Evolutionary conservation across 495 filamentous ascomycete genomes (phyloP), one percentile per base, ranked within the genome.

Genomic region (Talaromyces adpressus): DNA sequence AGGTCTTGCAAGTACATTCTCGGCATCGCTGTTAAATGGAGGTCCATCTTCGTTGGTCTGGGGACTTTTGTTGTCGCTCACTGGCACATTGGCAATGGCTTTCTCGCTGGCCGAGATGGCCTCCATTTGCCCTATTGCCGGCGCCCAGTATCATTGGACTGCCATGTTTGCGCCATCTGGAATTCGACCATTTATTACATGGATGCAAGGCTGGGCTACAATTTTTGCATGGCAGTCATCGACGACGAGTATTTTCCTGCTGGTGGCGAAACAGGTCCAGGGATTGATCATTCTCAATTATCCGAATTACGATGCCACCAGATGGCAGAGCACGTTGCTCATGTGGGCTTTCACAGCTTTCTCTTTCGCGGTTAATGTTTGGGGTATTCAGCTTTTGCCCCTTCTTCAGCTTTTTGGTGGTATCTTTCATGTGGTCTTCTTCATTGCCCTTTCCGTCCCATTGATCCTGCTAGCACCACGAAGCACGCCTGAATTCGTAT

Each of bases 241-340:
- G 20, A 39, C 71, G 16, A 67, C 77, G 1, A 72, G 69, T 27
- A 70, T 71, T 27, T 71, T 73, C 36, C 76, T 72, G 57, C 60
- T 81, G 3, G 58, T 72, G 0, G 77, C 69, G 9, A 76, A 67
- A 6, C 68, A 78, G 63, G 77, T 82, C 36, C 75, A 81, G 62
- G 74, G 72, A 34, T 72, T 82, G 32, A 65, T 79, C 6, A 64
- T 79, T 3, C 63, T 84, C 23, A 80, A 80, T 66, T 52, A 77
- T 52, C 64, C 74, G 0, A 30, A 23, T n/a, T 83, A 81, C 64
- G 66, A 64, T 0, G 69, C 71, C 12, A 63, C 79, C 25, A 64
- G 71, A 20, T 82, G 79, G 73, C 81, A 84, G 36, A 76, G 74
- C 4, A 79, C 80, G 0, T 70, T 83, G 11, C 63, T 84, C 6